phyloP scores from a whole-genome alignment of 2,329 filamentous ascomycete genomes.

The Cytospora chrysosperma region DNA sequence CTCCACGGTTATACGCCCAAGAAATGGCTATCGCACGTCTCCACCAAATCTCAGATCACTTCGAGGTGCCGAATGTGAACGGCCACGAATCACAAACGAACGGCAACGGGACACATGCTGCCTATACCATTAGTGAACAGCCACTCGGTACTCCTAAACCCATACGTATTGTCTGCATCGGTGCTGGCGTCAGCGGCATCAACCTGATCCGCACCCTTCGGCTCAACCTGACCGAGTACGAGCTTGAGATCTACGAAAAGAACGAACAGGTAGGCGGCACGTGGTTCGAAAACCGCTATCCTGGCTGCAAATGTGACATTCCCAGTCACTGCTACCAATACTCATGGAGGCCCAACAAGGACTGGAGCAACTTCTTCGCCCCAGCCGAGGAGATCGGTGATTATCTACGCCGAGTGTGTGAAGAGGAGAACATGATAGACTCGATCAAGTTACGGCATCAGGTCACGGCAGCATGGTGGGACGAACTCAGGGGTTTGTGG shows the following conservation, averaged over 20 bases:
- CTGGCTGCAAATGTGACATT: conserved; percentile 56
- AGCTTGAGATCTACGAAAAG: conserved; percentile 55
- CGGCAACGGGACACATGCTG: conserved; percentile 22
- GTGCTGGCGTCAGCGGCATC: conserved; percentile 45
- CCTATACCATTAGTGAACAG: conserved; percentile 38
- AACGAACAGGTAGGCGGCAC: conserved; percentile 56
- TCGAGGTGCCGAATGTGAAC: conserved; percentile 6
- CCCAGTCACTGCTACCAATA: conserved; percentile 63
- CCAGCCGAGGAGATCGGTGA: conserved; percentile 53
- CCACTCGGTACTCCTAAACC: conserved; percentile 40
- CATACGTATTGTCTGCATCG: conserved; percentile 45
- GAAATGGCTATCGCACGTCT: conserved; percentile 9
- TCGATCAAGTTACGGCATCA: conserved; percentile 44
- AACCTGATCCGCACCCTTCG: conserved; percentile 47
- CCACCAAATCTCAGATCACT: neutral
- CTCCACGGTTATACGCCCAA: neutral
- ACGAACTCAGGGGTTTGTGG: conserved; percentile 44
- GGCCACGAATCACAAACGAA: conserved; percentile 13
- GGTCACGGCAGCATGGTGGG: conserved; percentile 45
- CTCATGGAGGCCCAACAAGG: conserved; percentile 58
- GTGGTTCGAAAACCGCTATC: conserved; percentile 60
- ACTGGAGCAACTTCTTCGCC: conserved; percentile 59
- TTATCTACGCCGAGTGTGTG: conserved; percentile 50
- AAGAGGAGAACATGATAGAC: conserved; percentile 47
- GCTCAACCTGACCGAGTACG: conserved; percentile 41